Conservation (phyloP, 257 asterid genomes). For the Fraxinus anomala region DNA sequence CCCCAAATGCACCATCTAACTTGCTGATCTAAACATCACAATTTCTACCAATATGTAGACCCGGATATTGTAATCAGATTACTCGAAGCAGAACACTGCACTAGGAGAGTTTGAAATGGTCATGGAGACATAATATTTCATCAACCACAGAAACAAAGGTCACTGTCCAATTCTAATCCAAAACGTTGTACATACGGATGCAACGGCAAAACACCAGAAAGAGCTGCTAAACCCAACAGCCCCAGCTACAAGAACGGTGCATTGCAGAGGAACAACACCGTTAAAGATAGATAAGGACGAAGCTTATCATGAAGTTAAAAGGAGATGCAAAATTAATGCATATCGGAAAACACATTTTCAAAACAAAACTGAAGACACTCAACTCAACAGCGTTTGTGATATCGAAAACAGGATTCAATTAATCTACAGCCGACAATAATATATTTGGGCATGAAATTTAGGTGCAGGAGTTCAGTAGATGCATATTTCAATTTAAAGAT, state of each 20-base stretch:
- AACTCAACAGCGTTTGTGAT: not conserved
- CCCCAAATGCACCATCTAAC: not conserved
- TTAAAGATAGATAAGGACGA: not conserved
- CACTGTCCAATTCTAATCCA: not conserved
- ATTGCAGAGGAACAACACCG: not conserved
- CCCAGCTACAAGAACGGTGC: not conserved
- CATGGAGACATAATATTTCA: not conserved
- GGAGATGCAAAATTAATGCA: not conserved
- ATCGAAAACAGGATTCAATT: not conserved
- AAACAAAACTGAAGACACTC: not conserved
- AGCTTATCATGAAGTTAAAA: not conserved
- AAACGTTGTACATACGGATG: not conserved
- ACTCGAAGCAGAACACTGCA: not conserved
- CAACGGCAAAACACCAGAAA: not conserved
- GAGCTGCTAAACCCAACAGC: not conserved
- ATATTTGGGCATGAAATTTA: not conserved
- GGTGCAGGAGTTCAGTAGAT: not conserved
- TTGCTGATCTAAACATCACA: not conserved
- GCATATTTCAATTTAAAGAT: not conserved
- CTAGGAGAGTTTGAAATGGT: not conserved
- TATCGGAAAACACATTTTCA: not conserved
- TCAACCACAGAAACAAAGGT: not conserved
- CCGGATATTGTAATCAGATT: not conserved
- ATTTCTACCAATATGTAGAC: not conserved
- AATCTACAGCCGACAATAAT: not conserved